Conservation (phyloP, 129 eudicot species). For the Pittosporum tobira region DNA sequence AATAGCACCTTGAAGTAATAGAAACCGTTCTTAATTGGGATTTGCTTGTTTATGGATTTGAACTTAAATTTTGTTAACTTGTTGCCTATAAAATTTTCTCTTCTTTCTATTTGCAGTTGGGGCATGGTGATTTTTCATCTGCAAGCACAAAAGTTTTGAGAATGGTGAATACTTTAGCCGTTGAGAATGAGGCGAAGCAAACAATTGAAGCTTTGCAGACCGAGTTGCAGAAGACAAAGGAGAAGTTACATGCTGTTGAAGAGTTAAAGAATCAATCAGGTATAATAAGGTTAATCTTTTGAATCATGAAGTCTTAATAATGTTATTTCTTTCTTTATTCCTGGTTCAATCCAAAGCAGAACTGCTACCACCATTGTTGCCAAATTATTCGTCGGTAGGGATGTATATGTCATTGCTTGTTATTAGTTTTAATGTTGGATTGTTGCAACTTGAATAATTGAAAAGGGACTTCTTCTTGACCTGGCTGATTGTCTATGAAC, state of each 20-base stretch:
- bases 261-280: conserved; percentile 89
- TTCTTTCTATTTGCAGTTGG: conserved; percentile 48
- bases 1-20: too few relatives aligned
- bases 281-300: conserved; percentile 17
- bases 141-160: conserved; percentile 86
- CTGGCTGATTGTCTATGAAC: conserved; percentile 10
- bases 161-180: conserved; percentile 91
- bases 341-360: not conserved
- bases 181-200: conserved; percentile 91
- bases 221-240: conserved; percentile 75
- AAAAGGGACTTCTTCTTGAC: not conserved
- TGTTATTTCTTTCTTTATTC: not conserved
- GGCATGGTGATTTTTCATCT: conserved; percentile 97
- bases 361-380: not conserved
- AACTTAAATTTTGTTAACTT: too few relatives aligned
- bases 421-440: too few relatives aligned
- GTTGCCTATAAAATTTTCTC: not conserved
- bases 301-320: not conserved
- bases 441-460: conserved; percentile 1
- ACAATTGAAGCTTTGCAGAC: conserved; percentile 85
- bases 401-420: not conserved
- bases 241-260: conserved; percentile 74
- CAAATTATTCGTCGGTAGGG: not conserved
- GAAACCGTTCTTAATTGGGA: too few relatives aligned
- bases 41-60: too few relatives aligned